Conservation (phyloP, 345 rosid species). For the Eutrema heterophyllum region DNA sequence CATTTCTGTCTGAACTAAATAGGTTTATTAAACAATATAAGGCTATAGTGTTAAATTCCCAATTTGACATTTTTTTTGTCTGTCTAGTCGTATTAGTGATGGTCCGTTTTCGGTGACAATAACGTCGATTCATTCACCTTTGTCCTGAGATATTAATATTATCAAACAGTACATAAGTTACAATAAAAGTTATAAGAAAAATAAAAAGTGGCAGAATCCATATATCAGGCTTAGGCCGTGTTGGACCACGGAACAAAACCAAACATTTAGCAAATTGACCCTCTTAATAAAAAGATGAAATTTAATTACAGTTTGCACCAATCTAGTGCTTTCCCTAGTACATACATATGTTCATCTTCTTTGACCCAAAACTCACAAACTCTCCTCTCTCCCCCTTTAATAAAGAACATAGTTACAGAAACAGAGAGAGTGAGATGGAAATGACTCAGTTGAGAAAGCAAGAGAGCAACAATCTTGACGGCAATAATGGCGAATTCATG, state of each 20-base stretch:
- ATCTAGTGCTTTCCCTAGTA: neutral
- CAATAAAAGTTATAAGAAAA: neutral
- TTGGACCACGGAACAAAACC: conserved; percentile 5
- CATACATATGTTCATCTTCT: neutral
- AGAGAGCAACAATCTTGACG: conserved; percentile 1
- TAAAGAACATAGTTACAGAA: neutral
- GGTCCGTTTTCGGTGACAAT: neutral
- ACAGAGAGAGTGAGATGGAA: neutral
- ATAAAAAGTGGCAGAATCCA: neutral
- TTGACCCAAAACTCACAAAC: neutral
- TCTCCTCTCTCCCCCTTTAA: neutral
- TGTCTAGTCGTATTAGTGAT: neutral
- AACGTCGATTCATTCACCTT: conserved; percentile 3
- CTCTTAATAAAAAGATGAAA: neutral
- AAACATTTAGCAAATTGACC: neutral
- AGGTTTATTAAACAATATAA: neutral
- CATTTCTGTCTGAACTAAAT: neutral
- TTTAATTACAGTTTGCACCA: neutral
- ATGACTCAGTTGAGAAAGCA: neutral
- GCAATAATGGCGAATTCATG: neutral
- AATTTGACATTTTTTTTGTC: neutral
- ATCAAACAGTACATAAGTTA: conserved; percentile 4
- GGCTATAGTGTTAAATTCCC: neutral
- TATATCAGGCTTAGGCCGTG: neutral
- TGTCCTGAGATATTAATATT: neutral